A percentile compares a stretch with the other conserved stretches of the same genome.
phyloP scores from a whole-genome alignment of 345 rosid species.

The Populus simonii region DNA sequence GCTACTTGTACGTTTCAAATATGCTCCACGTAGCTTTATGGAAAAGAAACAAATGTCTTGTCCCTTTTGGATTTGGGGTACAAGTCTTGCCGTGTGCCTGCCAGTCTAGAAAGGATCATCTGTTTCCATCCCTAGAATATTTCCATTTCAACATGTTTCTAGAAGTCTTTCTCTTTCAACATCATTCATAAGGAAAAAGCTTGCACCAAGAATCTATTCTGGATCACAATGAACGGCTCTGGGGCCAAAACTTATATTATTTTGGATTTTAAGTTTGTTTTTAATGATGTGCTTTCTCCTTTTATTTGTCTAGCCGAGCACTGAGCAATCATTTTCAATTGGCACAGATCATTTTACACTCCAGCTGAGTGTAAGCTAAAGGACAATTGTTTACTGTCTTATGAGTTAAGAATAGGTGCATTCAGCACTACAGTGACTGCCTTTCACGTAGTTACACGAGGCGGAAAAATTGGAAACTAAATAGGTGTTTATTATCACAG shows the following conservation, averaged over 20 bases:
- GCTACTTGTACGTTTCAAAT: not conserved
- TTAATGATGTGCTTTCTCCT: not conserved
- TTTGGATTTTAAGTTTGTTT: not conserved
- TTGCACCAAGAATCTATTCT: not conserved
- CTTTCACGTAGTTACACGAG: not conserved
- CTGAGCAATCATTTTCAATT: slow-evolving; percentile 1
- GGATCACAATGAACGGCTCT: not conserved
- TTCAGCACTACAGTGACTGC: not conserved
- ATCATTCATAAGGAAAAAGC: not conserved
- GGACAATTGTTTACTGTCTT: not conserved
- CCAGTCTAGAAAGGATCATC: not conserved
- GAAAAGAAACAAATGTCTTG: not conserved
- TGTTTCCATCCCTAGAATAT: not conserved
- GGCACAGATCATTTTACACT: not conserved
- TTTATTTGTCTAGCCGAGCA: not conserved
- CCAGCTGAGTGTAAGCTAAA: not conserved
- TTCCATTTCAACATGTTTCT: not conserved
- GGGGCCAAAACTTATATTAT: not conserved
- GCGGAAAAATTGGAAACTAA: not conserved
- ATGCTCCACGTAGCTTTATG: not conserved
- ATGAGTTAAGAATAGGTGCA: not conserved
- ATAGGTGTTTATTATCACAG: not conserved
- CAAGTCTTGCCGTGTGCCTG: slow-evolving; percentile 4
- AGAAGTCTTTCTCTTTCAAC: not conserved
- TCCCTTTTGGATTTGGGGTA: slow-evolving; percentile 9